Evolutionary conservation across 805 yeast genomes (phyloP), one percentile per base, ranked within the genome.

Genomic region (Candida ponderosae): DNA sequence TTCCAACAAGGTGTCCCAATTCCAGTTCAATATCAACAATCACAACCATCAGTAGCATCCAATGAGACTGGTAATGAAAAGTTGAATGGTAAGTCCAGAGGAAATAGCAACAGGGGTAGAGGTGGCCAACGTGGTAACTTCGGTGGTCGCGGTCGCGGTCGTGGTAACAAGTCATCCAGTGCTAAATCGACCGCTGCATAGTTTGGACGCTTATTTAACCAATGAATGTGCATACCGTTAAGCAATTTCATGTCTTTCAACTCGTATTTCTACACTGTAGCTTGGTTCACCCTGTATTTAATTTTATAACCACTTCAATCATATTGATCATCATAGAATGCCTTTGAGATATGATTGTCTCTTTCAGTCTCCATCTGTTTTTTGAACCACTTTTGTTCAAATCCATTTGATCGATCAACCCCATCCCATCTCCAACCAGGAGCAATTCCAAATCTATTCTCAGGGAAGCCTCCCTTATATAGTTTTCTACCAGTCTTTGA

Each of bases 341-440:
- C 39, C 42, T 30, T 51, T 48, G 8, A 13, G 3, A 13, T 4
- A 24, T 53, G 43, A 36, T 60, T 57, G 6, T 43, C 40, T 37
- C 65, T 62, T 33, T 60, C 53, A 5, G 50, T 24, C 28, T 68
- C 68, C 13, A 56, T 54, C 39, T 59, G 66, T 47, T 52, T 65
- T 32, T 56, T 65, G 44, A 83, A 67, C 67, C 83, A 71, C 38
- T 70, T 63, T 34, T 61, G 64, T 53, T 89, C 97, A 58, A 83
- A 89, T 4, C 96, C 96, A 53, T 81, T 89, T 0, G 94, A 78
- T 41, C 97, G 63, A 58, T 86, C 89, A 2, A 89, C 79, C 0
- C 97, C 97, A 57, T 85, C 95, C 97, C 97, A 89, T 40, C 85
- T 65, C 45, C 66, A 65, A 0, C 97, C 96, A 0, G 96, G 95